Evolutionary conservation across 202 grass and related monocot species (phyloP).

Genomic region (Hordeum pubiflorum): DNA sequence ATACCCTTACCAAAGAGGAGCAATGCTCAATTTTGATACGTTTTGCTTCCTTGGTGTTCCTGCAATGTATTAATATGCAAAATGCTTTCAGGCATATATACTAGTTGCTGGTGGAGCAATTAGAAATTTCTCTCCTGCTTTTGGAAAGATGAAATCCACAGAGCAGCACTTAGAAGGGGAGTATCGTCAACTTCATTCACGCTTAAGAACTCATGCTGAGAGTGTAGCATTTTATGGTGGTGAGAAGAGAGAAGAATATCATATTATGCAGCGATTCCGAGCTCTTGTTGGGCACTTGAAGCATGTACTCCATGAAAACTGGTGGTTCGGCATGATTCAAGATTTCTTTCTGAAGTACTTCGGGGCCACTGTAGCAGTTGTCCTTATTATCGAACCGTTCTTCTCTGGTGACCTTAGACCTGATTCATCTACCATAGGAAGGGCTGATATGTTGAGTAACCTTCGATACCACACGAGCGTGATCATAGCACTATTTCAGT

Average conservation of each 20-base stretch:
- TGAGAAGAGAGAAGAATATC: constrained; percentile 76
- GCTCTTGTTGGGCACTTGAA: constrained; percentile 78
- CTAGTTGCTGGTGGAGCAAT: constrained; percentile 81
- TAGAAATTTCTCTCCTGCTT: constrained; percentile 88
- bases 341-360: constrained; percentile 99
- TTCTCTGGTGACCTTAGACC: constrained; percentile 90
- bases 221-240: constrained; percentile 99
- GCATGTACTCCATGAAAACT: constrained; percentile 83
- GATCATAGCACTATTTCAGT: constrained; percentile 95
- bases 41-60: neutral
- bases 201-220: constrained; percentile 95
- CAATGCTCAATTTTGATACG: neutral
- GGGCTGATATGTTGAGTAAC: constrained; percentile 99
- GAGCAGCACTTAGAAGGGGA: constrained; percentile 97
- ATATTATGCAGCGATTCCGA: constrained; percentile 78
- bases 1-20: neutral
- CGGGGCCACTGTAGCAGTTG: constrained; percentile 89
- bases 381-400: constrained; percentile 98
- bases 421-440: constrained; percentile 88
- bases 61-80: constrained; percentile 19
- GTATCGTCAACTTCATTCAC: constrained; percentile 89
- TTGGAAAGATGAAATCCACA: constrained; percentile 87
- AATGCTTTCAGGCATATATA: constrained; percentile 81
- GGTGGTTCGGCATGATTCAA: constrained; percentile 99
- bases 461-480: constrained; percentile 96